Percentiles rank a stretch among this genome's conserved stretches.
phyloP scores from a whole-genome alignment of 768 basidiomycete genomes.

The Rhizopogon vesiculosus region DNA sequence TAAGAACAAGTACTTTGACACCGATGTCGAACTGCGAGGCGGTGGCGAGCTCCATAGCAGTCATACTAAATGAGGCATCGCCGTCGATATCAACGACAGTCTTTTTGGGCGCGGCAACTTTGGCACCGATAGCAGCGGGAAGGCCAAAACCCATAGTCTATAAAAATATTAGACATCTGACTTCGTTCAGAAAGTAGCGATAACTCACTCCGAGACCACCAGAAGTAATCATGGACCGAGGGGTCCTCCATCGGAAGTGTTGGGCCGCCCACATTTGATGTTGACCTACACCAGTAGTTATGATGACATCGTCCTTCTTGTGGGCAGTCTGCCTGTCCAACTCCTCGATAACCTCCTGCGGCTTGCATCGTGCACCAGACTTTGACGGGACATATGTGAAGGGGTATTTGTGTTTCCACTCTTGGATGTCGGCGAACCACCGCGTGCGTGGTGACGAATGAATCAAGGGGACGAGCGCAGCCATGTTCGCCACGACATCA shows the following conservation, averaged over 20 bases:
- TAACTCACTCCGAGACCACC: constrained; percentile 87
- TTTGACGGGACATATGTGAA: constrained; percentile 76
- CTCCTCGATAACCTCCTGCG: constrained; percentile 95
- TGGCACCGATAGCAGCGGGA: constrained; percentile 92
- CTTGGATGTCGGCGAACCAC: constrained; percentile 82
- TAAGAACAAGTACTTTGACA: constrained; percentile 88
- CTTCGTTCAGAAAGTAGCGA: neutral
- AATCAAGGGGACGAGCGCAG: constrained; percentile 77
- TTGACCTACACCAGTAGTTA: constrained; percentile 95
- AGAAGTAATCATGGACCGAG: constrained; percentile 85
- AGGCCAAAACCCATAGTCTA: constrained; percentile 99
- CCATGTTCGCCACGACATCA: constrained; percentile 84
- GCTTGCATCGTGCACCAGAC: constrained; percentile 68
- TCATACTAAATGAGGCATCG: constrained; percentile 99
- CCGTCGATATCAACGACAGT: constrained; percentile 96
- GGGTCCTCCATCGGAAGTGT: constrained; percentile 85
- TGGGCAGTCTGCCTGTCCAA: constrained; percentile 75
- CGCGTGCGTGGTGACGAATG: constrained; percentile 53
- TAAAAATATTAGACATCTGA: neutral
- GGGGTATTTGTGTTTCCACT: constrained; percentile 86
- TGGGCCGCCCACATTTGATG: constrained; percentile 99
- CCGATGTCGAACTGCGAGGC: constrained; percentile 90
- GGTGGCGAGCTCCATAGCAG: constrained; percentile 97
- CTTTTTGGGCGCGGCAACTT: constrained; percentile 92
- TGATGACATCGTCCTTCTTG: constrained; percentile 80